Base-by-base conservation (phyloP, 805 yeast species). In the Suhomyces sp. region DNA sequence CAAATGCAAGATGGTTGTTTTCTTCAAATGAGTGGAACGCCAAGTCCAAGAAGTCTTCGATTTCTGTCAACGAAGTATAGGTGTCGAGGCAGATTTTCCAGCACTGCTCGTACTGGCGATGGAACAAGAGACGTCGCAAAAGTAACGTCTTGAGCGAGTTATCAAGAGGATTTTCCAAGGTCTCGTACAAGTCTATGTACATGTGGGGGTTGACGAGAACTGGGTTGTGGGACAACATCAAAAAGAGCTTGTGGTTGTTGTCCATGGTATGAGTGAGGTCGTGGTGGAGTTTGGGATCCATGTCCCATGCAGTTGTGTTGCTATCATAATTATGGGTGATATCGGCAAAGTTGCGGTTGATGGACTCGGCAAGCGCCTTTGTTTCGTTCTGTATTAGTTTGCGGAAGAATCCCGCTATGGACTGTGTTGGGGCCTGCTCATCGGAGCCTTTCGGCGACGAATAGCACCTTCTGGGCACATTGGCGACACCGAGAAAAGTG, bases 11-110 rank as follows among this genome's bases (percentile, higher is more conserved):
- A 47, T 66, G 61, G 36, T 63, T 57, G 40, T 56, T 56, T 5
- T 56, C 54, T 33, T 50, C 48, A 17, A 71, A 53, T 13, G 58
- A 55, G 3, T 52, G 44, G n/a, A 61, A 54, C 8, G 71, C 58
- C 23, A 63, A 52, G 13, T 70, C 76, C 29, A 72, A 57, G 38
- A 68, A 58, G 13, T 73, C 77, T 52, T 74, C 78, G 22, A 74
- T 57, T 48, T 74, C 79, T 17, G 62, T 62, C 15, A 75, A 60
- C 15, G 72, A 62, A 19, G 67, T 59, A 9, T 64, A 58, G 12
- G 65, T 65, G 27, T 60, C 62, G 2, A 70, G 41, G 35, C 65
- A 58, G 10, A 68, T 50, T 8, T 54, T 53, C 78, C 78, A 75
- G 47, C 70, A 62, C 12, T 56, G 58, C 6, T 53, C 57, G 63